These are phyloP conservation scores for Suillus clintonianus DNA, from an alignment of 768 basidiomycete genomes.

Conservation along the genomic window DNA sequence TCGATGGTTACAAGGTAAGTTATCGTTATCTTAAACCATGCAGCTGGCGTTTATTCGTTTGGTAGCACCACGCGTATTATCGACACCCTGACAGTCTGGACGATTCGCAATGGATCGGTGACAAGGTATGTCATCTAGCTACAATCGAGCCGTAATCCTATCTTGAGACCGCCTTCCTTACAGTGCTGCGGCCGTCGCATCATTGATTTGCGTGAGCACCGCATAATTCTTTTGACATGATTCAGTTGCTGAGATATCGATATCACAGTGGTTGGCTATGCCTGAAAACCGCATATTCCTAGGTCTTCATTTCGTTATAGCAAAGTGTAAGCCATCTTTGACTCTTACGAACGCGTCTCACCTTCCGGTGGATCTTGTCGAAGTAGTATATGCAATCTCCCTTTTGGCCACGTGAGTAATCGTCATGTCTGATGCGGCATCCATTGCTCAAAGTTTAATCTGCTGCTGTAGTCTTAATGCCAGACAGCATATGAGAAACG, in stretches of 20 bases:
- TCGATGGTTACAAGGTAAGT: conserved; percentile 37
- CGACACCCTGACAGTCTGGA: conserved; percentile 22
- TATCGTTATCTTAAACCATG: background rate
- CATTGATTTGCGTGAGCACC: conserved; percentile 21
- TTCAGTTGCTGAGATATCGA: background rate
- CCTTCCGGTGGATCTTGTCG: background rate
- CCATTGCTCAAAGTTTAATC: background rate
- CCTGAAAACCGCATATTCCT: conserved; percentile 24
- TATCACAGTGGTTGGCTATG: conserved; percentile 19
- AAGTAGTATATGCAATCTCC: conserved; percentile 25
- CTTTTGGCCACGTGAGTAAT: conserved; percentile 25
- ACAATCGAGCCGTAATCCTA: background rate
- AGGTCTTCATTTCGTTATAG: conserved; percentile 23
- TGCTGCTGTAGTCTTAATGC: conserved; percentile 17
- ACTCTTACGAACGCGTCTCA: background rate
- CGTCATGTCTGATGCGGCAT: background rate
- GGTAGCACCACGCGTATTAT: conserved; percentile 22
- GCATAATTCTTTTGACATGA: background rate
- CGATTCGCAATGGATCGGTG: conserved; percentile 20
- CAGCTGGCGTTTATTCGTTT: background rate
- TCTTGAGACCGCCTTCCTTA: background rate
- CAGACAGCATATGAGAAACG: conserved; percentile 10
- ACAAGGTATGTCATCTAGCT: conserved; percentile 15
- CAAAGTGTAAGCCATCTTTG: conserved; percentile 15
- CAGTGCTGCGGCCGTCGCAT: conserved; percentile 16